These are phyloP conservation scores for Oryza meyeriana DNA, from an alignment of 176 grass and related monocot genomes.

Conservation along the genomic window DNA sequence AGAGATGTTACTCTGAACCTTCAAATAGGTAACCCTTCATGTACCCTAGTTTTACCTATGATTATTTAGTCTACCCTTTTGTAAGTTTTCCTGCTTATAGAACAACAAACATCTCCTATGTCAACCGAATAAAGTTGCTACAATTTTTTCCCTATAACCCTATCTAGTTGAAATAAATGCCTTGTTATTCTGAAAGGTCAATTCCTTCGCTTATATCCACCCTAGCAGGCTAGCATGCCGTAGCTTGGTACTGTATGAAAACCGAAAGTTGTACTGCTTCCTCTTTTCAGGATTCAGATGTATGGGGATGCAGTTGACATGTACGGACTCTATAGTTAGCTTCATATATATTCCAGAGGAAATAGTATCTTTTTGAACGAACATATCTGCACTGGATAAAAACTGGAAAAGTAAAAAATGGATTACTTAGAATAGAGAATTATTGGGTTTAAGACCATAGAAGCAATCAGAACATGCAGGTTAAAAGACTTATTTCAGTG, in stretches of 20 bases:
- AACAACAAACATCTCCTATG: slow-evolving; percentile 2
- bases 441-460: slow-evolving; percentile 7
- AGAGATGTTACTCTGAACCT: neutral
- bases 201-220: slow-evolving; percentile 16
- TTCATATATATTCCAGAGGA: neutral
- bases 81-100: neutral
- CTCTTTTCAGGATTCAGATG: neutral
- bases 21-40: neutral
- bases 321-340: slow-evolving; percentile 16
- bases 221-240: slow-evolving; percentile 16
- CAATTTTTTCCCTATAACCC: neutral
- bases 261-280: slow-evolving; percentile 38
- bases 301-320: slow-evolving; percentile 18
- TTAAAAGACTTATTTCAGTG: neutral
- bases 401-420: neutral
- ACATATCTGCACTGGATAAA: neutral
- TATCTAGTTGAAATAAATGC: neutral
- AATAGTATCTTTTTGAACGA: slow-evolving; percentile 2
- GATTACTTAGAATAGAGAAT: slow-evolving; percentile 11
- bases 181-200: slow-evolving; percentile 14
- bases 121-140: slow-evolving; percentile 10
- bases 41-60: neutral
- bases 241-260: slow-evolving; percentile 8
- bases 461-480: slow-evolving; percentile 28
- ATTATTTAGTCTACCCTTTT: neutral